Conservation (phyloP, 805 yeast genomes). For the Spathaspora arborariae region DNA sequence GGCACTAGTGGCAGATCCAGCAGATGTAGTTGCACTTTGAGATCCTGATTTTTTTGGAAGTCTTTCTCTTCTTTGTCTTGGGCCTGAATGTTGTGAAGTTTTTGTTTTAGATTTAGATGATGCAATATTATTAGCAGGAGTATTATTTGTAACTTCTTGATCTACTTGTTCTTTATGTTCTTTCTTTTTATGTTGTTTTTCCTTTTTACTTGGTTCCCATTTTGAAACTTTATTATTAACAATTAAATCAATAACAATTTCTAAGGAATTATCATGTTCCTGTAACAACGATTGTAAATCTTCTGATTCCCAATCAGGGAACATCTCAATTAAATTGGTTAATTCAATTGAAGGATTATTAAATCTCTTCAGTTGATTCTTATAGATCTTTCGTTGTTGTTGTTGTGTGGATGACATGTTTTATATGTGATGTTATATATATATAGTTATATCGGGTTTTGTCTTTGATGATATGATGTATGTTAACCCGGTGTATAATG, state of each 20-base stretch:
- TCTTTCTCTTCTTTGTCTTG: not conserved
- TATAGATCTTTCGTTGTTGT: constrained; percentile 39
- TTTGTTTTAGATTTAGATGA: constrained; percentile 9
- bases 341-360: constrained; percentile 21
- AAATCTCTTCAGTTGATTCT: constrained; percentile 45
- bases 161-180: constrained; percentile 16
- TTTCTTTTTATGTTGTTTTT: constrained; percentile 44
- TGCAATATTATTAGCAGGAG: constrained; percentile 10
- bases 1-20: constrained; percentile 15
- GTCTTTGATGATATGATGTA: not conserved
- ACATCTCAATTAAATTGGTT: constrained; percentile 74
- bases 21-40: constrained; percentile 11
- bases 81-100: not conserved
- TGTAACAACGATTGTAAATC: constrained; percentile 73
- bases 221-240: constrained; percentile 85
- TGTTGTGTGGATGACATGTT: not conserved
- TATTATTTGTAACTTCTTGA: not conserved
- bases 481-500: not conserved
- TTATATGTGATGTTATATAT: not conserved
- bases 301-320: constrained; percentile 91
- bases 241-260: constrained; percentile 79
- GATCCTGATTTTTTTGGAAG: constrained; percentile 1
- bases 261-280: constrained; percentile 72
- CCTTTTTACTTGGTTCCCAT: constrained; percentile 92
- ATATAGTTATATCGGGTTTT: not conserved